Conservation (phyloP, 805 yeast genomes). For the Monosporozyma aerobia region DNA sequence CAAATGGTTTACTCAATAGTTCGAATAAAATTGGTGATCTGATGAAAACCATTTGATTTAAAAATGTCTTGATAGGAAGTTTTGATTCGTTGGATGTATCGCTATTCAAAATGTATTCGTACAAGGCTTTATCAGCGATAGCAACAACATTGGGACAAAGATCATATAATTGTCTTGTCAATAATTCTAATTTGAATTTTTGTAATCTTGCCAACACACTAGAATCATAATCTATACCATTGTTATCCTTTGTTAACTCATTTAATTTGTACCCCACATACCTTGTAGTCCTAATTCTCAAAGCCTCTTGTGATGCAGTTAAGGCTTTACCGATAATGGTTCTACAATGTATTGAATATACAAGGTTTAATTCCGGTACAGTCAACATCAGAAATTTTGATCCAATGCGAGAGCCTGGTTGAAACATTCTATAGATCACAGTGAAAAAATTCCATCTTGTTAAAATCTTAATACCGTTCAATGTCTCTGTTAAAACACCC, state of each 20-base stretch:
- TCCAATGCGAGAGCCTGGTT: slow-evolving; percentile 40
- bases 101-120: slow-evolving; percentile 39
- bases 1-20: slow-evolving; percentile 55
- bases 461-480: slow-evolving; percentile 57
- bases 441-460: slow-evolving; percentile 82
- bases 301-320: slow-evolving; percentile 40
- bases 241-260: slow-evolving; percentile 3
- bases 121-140: slow-evolving; percentile 46
- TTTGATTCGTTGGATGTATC: slow-evolving; percentile 26
- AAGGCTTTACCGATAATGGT: slow-evolving; percentile 58
- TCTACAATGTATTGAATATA: slow-evolving; percentile 55
- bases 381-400: slow-evolving; percentile 47
- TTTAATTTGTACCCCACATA: slow-evolving; percentile 32
- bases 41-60: slow-evolving; percentile 39
- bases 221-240: neutral
- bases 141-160: slow-evolving; percentile 45
- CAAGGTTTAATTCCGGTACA: slow-evolving; percentile 53
- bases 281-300: slow-evolving; percentile 51
- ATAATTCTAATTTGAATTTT: slow-evolving; percentile 3
- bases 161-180: slow-evolving; percentile 36
- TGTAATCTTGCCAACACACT: slow-evolving; percentile 4
- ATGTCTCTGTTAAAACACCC: slow-evolving; percentile 56
- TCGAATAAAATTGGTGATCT: slow-evolving; percentile 52
- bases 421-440: slow-evolving; percentile 62
- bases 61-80: slow-evolving; percentile 19